A percentile compares a stretch with the other conserved stretches of the same genome.
phyloP scores from a whole-genome alignment of 225 moss, liverwort and hornwort species.

The Pleurozium schreberi region DNA sequence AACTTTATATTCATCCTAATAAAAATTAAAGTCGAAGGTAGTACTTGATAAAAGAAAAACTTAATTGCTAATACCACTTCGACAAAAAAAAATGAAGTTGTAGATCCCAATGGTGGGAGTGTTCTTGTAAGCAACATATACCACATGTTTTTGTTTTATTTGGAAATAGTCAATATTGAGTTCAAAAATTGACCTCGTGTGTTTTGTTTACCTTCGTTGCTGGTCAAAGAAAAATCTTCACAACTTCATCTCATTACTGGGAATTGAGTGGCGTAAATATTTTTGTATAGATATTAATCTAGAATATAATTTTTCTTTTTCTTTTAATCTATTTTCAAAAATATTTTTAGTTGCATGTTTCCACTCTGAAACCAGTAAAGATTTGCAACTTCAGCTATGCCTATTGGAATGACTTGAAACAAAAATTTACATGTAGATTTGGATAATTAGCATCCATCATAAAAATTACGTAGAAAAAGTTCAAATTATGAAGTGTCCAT shows the following conservation, averaged over 20 bases:
- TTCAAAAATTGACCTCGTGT: no score
- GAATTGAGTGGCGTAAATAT: no score
- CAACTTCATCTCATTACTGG: no score
- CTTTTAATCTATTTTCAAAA: no score
- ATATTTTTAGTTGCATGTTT: background rate
- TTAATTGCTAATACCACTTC: background rate
- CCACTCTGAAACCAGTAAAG: no score
- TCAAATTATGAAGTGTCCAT: background rate
- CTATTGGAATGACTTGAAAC: background rate
- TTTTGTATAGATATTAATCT: no score
- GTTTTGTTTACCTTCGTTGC: no score
- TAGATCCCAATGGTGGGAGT: accelerated
- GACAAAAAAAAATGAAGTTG: background rate
- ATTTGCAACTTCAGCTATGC: background rate
- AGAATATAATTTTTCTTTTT: no score
- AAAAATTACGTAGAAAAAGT: no score
- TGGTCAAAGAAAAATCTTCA: no score
- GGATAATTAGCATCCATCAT: background rate
- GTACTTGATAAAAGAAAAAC: background rate
- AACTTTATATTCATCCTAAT: background rate
- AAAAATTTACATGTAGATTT: background rate
- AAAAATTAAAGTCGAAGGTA: background rate
- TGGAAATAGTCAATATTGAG: no score
- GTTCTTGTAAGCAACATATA: background rate
- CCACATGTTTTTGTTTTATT: no score